Percentiles rank a stretch among this genome's conserved stretches.
Conservation (phyloP, 2,329 filamentous ascomycete species). For the Zelopaecilomyces penicillatus region DNA sequence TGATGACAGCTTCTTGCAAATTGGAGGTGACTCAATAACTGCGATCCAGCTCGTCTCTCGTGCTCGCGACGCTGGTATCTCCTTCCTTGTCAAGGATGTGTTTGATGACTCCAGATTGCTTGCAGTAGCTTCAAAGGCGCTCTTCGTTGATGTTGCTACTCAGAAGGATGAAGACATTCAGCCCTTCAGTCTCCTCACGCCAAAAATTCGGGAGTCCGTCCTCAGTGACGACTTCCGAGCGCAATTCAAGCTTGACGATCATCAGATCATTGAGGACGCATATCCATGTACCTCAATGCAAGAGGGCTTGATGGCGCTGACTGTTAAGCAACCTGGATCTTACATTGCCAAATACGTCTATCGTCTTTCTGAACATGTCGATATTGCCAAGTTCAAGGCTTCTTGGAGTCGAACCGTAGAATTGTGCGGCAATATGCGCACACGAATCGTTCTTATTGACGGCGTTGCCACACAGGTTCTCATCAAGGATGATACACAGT, state of each 20-base stretch:
- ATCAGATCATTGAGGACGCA: slow-evolving; percentile 11
- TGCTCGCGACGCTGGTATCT: slow-evolving; percentile 7
- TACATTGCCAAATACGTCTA: slow-evolving; percentile 25
- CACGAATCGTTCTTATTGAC: slow-evolving; percentile 3
- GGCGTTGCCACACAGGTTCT: slow-evolving; percentile 2
- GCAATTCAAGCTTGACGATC: neutral
- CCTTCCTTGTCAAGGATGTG: slow-evolving; percentile 6
- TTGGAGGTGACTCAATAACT: slow-evolving; percentile 13
- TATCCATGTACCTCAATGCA: slow-evolving; percentile 16
- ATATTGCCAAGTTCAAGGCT: slow-evolving; percentile 16
- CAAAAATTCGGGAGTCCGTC: neutral
- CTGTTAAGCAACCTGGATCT: slow-evolving; percentile 20
- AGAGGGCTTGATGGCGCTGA: slow-evolving; percentile 19
- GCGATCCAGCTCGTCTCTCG: slow-evolving; percentile 9
- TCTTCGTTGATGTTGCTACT: neutral
- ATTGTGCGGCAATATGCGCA: slow-evolving; percentile 6
- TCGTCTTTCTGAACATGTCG: slow-evolving; percentile 11
- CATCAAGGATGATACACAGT: slow-evolving; percentile 2
- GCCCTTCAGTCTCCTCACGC: slow-evolving; percentile 2
- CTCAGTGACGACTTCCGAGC: slow-evolving; percentile 1
- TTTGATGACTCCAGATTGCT: slow-evolving; percentile 11
- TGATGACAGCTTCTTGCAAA: slow-evolving; percentile 11
- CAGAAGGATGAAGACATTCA: neutral
- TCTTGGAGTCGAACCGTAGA: slow-evolving; percentile 17
- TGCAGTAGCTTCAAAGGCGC: slow-evolving; percentile 4